Evolutionary conservation across 805 yeast species (phyloP), one percentile per base, ranked within the genome.

Genomic region (Starmera amethionina): DNA sequence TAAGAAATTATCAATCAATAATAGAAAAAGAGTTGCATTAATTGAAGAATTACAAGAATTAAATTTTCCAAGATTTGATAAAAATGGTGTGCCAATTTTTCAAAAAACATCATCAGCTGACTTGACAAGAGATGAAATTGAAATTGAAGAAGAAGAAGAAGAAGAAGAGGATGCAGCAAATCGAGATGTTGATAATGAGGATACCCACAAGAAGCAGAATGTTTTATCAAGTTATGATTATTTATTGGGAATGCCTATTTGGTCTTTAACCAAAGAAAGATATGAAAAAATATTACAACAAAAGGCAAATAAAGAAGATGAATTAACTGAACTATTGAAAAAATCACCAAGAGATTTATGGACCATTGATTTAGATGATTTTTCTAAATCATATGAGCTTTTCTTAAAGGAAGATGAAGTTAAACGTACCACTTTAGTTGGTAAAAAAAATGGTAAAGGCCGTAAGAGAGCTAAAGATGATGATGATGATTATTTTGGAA

Each of bases 221-320:
- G 63, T 74, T 13, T 70, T 71, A 39, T 75, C 87, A 9, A 69
- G 80, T 7, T 90, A 77, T 60, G 97, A 93, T 54, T 93, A 93
- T 51, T 68, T 93, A 46, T 68, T 93, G 40, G 94, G 93, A 40
- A 84, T 93, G 96, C 76, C 88, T 30, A 79, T 93, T 47, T 87
- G 96, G 93, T 82, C 96, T 32, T 74, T 93, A 55, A 90, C 98
- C 1, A 72, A 71, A 43, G 98, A 93, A 62, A 75, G 93, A 51
- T 93, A 89, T 56, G 89, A 86, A 52, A 79, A 75, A 49, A 66
- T 93, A 48, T 65, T 88, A 51, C 70, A 71, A 40, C 94, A 89
- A 56, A 73, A 77, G 45, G 85, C 77, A 42, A 80, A 67, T 22
- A 82, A 79, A 52, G 90, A 87, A 56, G 66, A 59, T 11, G 94